Base-by-base conservation (phyloP, 179 eudicot genomes). In the Sideroxylon spinosum region DNA sequence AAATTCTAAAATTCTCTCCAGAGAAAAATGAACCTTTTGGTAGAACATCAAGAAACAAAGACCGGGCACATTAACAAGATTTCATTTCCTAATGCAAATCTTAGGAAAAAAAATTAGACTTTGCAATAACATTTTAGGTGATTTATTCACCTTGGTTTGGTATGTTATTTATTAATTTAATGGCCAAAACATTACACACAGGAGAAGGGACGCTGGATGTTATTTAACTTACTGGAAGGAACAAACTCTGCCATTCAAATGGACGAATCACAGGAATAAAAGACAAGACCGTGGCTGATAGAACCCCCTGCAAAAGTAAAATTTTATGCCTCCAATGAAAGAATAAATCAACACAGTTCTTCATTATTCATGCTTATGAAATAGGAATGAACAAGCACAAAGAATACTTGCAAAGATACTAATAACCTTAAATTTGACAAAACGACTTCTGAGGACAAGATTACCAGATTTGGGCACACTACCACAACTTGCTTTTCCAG, bases 191-290 rank as follows among this genome's bases (percentile, higher is more conserved):
- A 9, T 22, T 32, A 56, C 56, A 69, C 8, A 69, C 65, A 9
- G 19, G 64, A 10, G 44, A n/a, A 68, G 26, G 17, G 22, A 25
- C 32, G 37, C 48, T 8, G 23, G 2, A n/a, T 74, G 52, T 74
- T 37, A 49, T 55, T 49, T 22, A 81, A 84, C 91, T 88, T 83
- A 96, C 99, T 8, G 99, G 95, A 81, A 96, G 92, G 79, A 92
- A 86, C 69, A 96, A 89, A 85, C 96, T 88, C 86, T 96, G 99
- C 99, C 99, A 96, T 80, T 94, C 96, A 89, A 96, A 96, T 73
- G 99, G 99, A 71, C 91, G 93, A 76, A 96, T 92, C 82, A 94
- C 81, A 62, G 99, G 93, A 82, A 90, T 88, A 80, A 94, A 67
- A 81, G 98, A 90, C 66, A 93, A 82, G 78, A 90, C 89, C 16